Conservation (phyloP, 768 basidiomycete genomes). For the Mycena leptocephala region DNA sequence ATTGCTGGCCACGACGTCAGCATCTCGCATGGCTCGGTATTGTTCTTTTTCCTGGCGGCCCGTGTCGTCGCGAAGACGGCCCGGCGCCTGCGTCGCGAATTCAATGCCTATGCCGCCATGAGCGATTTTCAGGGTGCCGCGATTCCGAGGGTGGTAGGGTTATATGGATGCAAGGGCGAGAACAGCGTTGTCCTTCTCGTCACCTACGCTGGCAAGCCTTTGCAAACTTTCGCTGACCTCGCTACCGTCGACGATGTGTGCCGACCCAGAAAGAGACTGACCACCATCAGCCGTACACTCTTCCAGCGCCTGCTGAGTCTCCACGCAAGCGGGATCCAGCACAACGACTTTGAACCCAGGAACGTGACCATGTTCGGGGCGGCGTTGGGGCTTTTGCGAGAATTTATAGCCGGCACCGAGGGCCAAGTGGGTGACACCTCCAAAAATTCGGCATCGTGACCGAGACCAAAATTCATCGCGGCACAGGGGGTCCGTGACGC, state of each 20-base stretch:
- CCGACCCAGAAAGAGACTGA: neutral
- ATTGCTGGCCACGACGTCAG: no score
- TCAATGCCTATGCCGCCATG: neutral
- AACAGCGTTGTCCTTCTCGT: neutral
- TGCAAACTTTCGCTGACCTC: neutral
- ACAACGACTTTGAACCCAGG: constrained; percentile 15
- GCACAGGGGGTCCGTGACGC: no score
- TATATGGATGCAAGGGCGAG: neutral
- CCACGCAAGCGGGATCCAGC: neutral
- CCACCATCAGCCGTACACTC: neutral
- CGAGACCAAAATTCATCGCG: no score
- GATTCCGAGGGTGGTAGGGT: constrained; percentile 8
- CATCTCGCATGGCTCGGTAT: no score
- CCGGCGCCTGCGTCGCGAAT: constrained; percentile 5
- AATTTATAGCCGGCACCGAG: no score
- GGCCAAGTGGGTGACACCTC: no score
- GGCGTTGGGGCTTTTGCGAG: no score
- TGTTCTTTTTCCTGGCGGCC: no score
- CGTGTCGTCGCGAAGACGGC: no score
- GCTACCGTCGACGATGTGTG: neutral
- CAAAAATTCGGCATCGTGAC: no score
- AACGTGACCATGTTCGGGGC: constrained; percentile 11
- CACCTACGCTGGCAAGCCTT: neutral
- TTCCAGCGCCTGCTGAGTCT: neutral
- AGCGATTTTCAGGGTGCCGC: neutral